phyloP scores from a whole-genome alignment of 2,329 filamentous ascomycete species.

The Plectosphaerella plurivora region DNA sequence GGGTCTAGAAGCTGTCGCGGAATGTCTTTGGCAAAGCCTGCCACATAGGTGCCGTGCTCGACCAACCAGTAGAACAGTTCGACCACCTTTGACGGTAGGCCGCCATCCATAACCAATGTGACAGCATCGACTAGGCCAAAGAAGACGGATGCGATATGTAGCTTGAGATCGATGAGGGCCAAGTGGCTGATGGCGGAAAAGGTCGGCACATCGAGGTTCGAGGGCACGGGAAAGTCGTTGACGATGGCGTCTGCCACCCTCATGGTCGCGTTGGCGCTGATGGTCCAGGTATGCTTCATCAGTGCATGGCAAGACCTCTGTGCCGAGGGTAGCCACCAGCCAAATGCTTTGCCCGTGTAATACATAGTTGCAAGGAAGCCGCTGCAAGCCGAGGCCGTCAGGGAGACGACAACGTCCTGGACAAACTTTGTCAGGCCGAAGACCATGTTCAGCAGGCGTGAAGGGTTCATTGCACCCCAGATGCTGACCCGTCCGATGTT shows the following conservation, averaged over 20 bases:
- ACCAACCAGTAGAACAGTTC: slow-evolving; percentile 14
- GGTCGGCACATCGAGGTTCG: slow-evolving; percentile 61
- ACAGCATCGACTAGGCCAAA: slow-evolving; percentile 30
- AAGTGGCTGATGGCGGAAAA: slow-evolving; percentile 75
- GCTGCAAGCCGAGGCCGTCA: slow-evolving; percentile 34
- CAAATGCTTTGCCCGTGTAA: slow-evolving; percentile 11
- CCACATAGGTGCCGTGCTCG: slow-evolving; percentile 12
- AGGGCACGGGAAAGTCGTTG: slow-evolving; percentile 45
- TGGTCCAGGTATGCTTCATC: slow-evolving; percentile 29
- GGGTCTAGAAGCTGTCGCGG: slow-evolving; percentile 38
- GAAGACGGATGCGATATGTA: slow-evolving; percentile 38
- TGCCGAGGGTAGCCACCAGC: slow-evolving; percentile 5
- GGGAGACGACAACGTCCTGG: slow-evolving; percentile 69
- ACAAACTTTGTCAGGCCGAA: slow-evolving; percentile 73
- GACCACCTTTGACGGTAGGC: slow-evolving; percentile 28
- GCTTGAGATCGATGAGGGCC: slow-evolving; percentile 58
- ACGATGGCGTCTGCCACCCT: slow-evolving; percentile 47
- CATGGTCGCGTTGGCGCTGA: slow-evolving; percentile 36
- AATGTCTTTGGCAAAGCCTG: slow-evolving; percentile 22
- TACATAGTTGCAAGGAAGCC: slow-evolving; percentile 6
- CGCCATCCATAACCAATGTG: slow-evolving; percentile 39
- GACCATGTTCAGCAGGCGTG: slow-evolving; percentile 68
- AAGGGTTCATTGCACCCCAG: slow-evolving; percentile 73
- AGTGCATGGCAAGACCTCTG: slow-evolving; percentile 2
- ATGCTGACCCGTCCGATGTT: slow-evolving; percentile 83